Base-by-base conservation (phyloP, 345 rosid genomes). In the Raphanus sativus region DNA sequence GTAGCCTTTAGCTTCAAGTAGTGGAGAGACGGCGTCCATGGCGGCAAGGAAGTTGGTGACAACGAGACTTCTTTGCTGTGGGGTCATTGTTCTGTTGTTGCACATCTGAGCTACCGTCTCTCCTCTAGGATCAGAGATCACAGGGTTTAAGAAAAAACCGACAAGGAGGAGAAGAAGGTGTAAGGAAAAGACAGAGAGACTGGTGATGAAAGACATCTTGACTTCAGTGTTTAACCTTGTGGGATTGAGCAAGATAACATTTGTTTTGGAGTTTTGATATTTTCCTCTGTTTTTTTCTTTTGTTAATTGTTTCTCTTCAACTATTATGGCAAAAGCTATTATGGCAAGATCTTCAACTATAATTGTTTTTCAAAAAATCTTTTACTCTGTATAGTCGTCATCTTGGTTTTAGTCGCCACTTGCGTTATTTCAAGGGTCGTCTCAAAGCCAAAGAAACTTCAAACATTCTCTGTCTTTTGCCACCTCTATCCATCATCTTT, bases 121-220 rank as follows among this genome's bases (percentile, higher is more conserved):
- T 42, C 94, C 93, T 84, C 98, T 81, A 10, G 98, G 93, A 48
- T 93, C 98, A n/a, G 87, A 87, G 1, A 83, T 36, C 32, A 64
- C 85, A 70, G 80, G 74, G 55, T 67, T 75, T n/a, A 76, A 52
- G 28, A 81, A 61, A 36, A 76, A 77, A 67, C 59, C 74, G 1
- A 62, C 48, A 54, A 82, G 60, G 4, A 65, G 48, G 4, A 83
- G 66, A 40, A 70, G 65, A 69, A 60, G 4, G 12, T 40, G 13
- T 40, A 8, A 75, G 28, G 21, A 45, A 26, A 32, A 77, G 64
- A 40, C 48, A 58, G 73, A 58, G 16, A 25, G 70, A 28, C 5
- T 2, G 28, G 74, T 52, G 13, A 28, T 50, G 13, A 70, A 61
- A 61, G 38, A 71, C 56, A 80, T 75, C 72, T 54, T 60, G 25